Base-by-base conservation (phyloP, 2,329 filamentous ascomycete genomes). In the Alternaria arborescens region DNA sequence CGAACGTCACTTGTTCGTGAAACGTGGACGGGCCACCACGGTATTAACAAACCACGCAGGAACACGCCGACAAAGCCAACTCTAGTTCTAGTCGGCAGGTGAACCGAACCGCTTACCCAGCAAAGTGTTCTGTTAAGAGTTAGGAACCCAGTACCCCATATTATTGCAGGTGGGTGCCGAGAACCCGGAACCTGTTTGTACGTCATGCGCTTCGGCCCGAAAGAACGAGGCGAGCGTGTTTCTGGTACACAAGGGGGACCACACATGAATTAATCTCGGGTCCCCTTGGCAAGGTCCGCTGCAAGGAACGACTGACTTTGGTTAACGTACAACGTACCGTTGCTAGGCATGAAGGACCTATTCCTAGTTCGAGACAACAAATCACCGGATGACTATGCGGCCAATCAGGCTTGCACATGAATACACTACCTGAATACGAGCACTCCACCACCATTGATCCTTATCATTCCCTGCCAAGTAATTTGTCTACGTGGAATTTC, bases 121-220 rank as follows among this genome's bases (percentile, higher is more conserved):
- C 20, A 22, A 14, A 22, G 32, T 3, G 46, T 36, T 36, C 46
- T 50, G 34, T n/a, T 38, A 12, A 22, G 22, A 12, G 14, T n/a
- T 5, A 22, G 14, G 30, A 36, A n/a, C n/a, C 30, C 46, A n/a
- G 38, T 50, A 22, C 46, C 46, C 34, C 30, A 36, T 50, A 36
- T n/a, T 26, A 38, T 50, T 50, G 20, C 30, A 34, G 44, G 46
- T 24, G 20, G 30, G 32, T 46, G 46, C 58, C 36, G 32, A 51
- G 52, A 38, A 18, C 42, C 18, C 14, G n/a, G 32, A 18, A 46
- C 28, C n/a, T 16, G 24, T 18, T 28, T 30, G 44, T 30, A 46
- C 30, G 46, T 59, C 41, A 55, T 59, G 51, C 60, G 55, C 38
- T 59, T 62, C 55, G 60, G 60, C 40, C 60, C 60, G 60, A 59